Conservation (phyloP, 2,329 filamentous ascomycete species). For the Berkeleyomyces basicola region DNA sequence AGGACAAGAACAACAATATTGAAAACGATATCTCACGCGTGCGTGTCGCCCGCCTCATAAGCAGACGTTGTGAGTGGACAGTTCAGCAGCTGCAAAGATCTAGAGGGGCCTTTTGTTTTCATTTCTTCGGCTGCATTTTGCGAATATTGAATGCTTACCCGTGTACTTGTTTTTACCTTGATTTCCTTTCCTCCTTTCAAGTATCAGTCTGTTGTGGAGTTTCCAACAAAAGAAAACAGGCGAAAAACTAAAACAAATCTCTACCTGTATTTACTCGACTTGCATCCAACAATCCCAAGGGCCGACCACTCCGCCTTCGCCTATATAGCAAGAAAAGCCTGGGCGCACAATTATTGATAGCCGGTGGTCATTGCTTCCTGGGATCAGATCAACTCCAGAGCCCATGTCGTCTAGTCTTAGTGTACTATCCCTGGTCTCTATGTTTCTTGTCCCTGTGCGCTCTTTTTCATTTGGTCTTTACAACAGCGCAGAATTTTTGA, state of each 20-base stretch:
- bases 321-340: slow-evolving; percentile 2
- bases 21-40: background rate
- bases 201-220: background rate
- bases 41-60: background rate
- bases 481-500: background rate
- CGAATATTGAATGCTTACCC: background rate
- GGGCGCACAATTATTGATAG: slow-evolving; percentile 1
- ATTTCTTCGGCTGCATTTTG: background rate
- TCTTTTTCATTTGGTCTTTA: background rate
- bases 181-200: background rate
- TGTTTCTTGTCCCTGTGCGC: background rate
- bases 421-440: background rate
- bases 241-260: background rate
- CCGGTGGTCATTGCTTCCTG: slow-evolving; percentile 1
- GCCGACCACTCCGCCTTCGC: background rate
- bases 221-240: background rate
- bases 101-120: background rate
- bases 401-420: slow-evolving; percentile 5
- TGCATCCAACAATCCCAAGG: background rate
- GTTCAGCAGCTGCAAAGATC: background rate
- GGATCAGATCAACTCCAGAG: background rate
- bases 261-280: background rate
- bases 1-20: background rate
- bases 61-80: background rate
- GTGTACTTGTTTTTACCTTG: background rate